phyloP scores from a whole-genome alignment of 2,329 filamentous ascomycete species.

The Tolypocladium paradoxum region DNA sequence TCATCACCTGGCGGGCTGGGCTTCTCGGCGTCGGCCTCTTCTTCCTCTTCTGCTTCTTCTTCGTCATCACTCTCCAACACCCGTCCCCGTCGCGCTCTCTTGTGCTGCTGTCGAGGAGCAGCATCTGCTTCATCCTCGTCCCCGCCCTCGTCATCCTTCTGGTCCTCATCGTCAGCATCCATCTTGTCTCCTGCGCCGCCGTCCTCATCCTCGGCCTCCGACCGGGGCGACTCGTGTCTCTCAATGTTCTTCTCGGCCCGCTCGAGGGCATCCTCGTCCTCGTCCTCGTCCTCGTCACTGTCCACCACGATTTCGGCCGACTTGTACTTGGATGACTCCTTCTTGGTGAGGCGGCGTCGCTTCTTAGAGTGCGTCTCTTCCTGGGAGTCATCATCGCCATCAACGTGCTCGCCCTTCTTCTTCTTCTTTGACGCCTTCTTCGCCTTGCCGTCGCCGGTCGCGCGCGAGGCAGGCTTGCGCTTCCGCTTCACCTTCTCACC shows the following conservation, averaged over 20 bases:
- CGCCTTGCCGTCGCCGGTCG: constrained; percentile 29
- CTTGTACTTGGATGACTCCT: constrained; percentile 60
- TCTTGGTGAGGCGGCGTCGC: constrained; percentile 46
- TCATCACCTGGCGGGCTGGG: constrained; percentile 12
- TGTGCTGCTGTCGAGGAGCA: constrained; percentile 29
- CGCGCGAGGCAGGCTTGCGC: constrained; percentile 42
- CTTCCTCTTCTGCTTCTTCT: constrained; percentile 15
- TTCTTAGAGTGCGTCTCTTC: constrained; percentile 45
- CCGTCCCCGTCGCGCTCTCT: constrained; percentile 37
- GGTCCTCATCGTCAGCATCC: constrained; percentile 37
- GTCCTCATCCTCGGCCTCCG: constrained; percentile 25
- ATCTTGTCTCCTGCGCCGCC: constrained; percentile 32
- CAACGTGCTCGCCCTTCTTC: constrained; percentile 28
- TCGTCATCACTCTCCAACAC: constrained; percentile 47
- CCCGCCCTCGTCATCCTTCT: constrained; percentile 37
- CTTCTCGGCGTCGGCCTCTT: constrained; percentile 6
- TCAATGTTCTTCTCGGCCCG: constrained; percentile 32
- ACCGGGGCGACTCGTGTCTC: constrained; percentile 22
- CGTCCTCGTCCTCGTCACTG: constrained; percentile 50
- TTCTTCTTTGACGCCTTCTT: constrained; percentile 48
- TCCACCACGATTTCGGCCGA: constrained; percentile 75
- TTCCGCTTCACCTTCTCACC: constrained; percentile 73
- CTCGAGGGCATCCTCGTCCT: constrained; percentile 32
- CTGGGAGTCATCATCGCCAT: constrained; percentile 29
- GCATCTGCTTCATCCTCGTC: constrained; percentile 31